Conservation (phyloP, 768 basidiomycete genomes). For the Hygrophorus pudorinus region DNA sequence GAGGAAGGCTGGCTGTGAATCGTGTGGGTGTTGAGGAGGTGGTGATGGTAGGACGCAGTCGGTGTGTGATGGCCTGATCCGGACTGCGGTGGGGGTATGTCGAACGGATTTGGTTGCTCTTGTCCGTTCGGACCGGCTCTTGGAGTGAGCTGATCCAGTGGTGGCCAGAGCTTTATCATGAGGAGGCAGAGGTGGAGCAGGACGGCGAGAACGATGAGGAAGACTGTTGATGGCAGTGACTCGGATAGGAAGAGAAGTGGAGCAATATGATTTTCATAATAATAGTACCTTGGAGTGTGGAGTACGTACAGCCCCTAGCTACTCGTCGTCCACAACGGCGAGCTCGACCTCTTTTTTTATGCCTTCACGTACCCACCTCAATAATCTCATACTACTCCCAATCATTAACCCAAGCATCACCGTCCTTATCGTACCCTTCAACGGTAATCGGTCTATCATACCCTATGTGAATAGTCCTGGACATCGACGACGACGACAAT, state of each 20-base stretch:
- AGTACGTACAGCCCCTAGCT: slow-evolving; percentile 9
- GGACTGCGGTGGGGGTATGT: slow-evolving; percentile 17
- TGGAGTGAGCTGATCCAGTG: slow-evolving; percentile 53
- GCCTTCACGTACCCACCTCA: slow-evolving; percentile 28
- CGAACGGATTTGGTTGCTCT: slow-evolving; percentile 52
- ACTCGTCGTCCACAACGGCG: neutral
- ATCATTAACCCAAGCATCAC: slow-evolving; percentile 45
- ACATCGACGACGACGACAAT: slow-evolving; percentile 9
- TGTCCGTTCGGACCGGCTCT: slow-evolving; percentile 31
- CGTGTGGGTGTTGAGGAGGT: slow-evolving; percentile 21
- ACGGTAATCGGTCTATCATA: slow-evolving; percentile 47
- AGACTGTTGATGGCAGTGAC: neutral
- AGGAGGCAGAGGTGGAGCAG: slow-evolving; percentile 16
- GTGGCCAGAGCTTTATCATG: slow-evolving; percentile 68
- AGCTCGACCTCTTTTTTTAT: slow-evolving; percentile 10
- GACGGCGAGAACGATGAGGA: slow-evolving; percentile 7
- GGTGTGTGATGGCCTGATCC: slow-evolving; percentile 19
- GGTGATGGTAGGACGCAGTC: slow-evolving; percentile 24
- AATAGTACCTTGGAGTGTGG: slow-evolving; percentile 13
- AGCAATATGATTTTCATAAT: slow-evolving; percentile 3
- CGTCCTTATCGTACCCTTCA: slow-evolving; percentile 37
- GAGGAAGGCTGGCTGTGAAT: slow-evolving; percentile 18
- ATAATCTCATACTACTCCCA: slow-evolving; percentile 41
- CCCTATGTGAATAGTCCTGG: neutral
- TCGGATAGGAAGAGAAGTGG: slow-evolving; percentile 3